Evolutionary conservation across 2,329 filamentous ascomycete species (phyloP).

Genomic region (Akanthomyces muscarius): DNA sequence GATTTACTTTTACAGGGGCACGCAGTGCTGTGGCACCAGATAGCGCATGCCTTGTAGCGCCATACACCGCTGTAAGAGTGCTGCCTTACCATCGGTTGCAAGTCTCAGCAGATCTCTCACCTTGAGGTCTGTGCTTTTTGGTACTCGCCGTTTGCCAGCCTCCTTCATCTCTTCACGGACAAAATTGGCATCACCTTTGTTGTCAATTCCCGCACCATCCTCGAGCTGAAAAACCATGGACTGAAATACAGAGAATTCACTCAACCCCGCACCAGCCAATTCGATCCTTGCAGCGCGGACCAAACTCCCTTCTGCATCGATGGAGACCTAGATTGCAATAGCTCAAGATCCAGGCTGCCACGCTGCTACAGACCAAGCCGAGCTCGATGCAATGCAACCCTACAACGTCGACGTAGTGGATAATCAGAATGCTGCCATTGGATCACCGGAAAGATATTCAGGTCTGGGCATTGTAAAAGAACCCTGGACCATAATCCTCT

Average conservation of each 20-base stretch:
- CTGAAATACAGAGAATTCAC: background rate
- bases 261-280: background rate
- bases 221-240: background rate
- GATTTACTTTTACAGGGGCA: too few relatives aligned
- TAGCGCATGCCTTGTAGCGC: too few relatives aligned
- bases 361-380: background rate
- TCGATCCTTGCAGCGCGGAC: slow-evolving; percentile 2
- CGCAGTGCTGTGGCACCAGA: too few relatives aligned
- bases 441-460: background rate
- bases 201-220: background rate
- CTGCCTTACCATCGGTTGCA: background rate
- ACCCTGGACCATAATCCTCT: background rate
- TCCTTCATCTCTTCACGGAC: background rate
- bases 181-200: background rate
- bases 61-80: background rate
- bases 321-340: slow-evolving; percentile 7
- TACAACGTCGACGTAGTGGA: background rate
- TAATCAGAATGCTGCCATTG: background rate
- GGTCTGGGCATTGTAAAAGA: background rate
- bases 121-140: too few relatives aligned
- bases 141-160: background rate
- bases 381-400: background rate
- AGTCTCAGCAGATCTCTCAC: background rate
- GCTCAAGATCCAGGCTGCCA: slow-evolving; percentile 10
- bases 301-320: slow-evolving; percentile 3